Base-by-base conservation (phyloP, 371 early-diverging fungal species). In the Mucor ambiguus region DNA sequence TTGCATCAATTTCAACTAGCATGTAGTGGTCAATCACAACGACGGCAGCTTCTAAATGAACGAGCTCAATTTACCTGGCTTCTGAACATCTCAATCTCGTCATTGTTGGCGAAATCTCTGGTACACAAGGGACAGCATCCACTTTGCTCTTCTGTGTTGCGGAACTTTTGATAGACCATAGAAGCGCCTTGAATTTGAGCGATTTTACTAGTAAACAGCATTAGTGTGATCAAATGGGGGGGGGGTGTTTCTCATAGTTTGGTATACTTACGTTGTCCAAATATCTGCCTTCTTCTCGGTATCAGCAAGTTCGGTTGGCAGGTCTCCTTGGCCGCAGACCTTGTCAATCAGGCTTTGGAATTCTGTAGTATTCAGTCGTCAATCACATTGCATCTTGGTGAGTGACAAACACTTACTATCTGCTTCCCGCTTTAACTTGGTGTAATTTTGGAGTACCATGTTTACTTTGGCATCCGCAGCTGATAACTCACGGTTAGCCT, bases 101-200 rank as follows among this genome's bases (percentile, higher is more conserved):
- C 60, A 9, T 80, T 77, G 41, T 73, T 68, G 8, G 62, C 57
- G 70, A 90, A 92, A 0, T 71, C 78, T 18, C 91, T 85, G n/a
- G 67, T 72, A 74, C 95, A 95, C 4, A 94, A 72, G 3, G 93
- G 90, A 62, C 95, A 95, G 37, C 81, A 70, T 26, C 87, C 77
- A 20, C 72, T 70, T 2, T 69, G 65, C 22, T 86, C 67, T 37
- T 84, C 78, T 43, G 82, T 73, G 33, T 71, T 67, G 41, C 87
- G 70, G 56, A 87, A 93, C 8, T 87, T 79, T 29, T 60, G 64
- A 71, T 92, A 91, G 74, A 92, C 83, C 4, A 75, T 66, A n/a
- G 72, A 62, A 18, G 49, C 46, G 8, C 61, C 61, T 48, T 61
- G 49, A 4, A 60, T 33, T 20, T 56, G 56, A 30, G 56, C 18